Base-by-base conservation (phyloP, 192 early-diverging fungal genomes). In the Chytriomyces sp. region DNA sequence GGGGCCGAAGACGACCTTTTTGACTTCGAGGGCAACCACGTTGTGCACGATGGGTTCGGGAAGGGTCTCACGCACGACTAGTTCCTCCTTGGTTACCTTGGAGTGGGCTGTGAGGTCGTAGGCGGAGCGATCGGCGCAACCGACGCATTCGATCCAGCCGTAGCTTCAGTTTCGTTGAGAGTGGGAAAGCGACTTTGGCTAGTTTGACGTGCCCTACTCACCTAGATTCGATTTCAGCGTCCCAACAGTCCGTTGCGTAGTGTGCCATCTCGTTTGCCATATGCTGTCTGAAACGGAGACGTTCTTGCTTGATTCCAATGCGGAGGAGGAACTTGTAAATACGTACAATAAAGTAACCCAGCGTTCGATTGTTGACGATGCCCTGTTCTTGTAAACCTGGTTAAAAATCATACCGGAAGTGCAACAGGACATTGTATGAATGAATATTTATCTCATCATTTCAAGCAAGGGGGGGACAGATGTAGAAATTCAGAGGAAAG, bases 261-360 rank as follows among this genome's bases (percentile, higher is more conserved):
- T 99, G 98, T 22, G 98, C 98, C 96, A 99, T 98, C 84, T 99
- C 98, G 85, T 99, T 99, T 40, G 85, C 78, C 92, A 99, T 94
- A 81, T 99, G 98, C 81, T 99, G 96, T 74, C 98, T 90, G 91
- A 99, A 96, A 54, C 96, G 90, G 52, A 99, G 81, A 31, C 89
- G 86, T 31, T 88, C 89, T 19, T 80, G 83, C 74, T 96, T 89
- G 71, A 97, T 93, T 68, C 98, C 98, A 75, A 99, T 89, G 60
- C 88, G 85, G 66, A 86, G 79, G 76, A 99, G 86, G 84, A 96
- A 99, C 59, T 90, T 77, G 79, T 94, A 90, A 76, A 97, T 96
- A 64, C 98, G 92, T 65, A 90, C 95, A 73, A 99, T 80, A 75
- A 99, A 99, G 85, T 99, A 99, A 68, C 96, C 98, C 53, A 99